These are phyloP conservation scores for Gremmenia infestans DNA, from an alignment of 2,329 filamentous ascomycete species.

Conservation along the genomic window DNA sequence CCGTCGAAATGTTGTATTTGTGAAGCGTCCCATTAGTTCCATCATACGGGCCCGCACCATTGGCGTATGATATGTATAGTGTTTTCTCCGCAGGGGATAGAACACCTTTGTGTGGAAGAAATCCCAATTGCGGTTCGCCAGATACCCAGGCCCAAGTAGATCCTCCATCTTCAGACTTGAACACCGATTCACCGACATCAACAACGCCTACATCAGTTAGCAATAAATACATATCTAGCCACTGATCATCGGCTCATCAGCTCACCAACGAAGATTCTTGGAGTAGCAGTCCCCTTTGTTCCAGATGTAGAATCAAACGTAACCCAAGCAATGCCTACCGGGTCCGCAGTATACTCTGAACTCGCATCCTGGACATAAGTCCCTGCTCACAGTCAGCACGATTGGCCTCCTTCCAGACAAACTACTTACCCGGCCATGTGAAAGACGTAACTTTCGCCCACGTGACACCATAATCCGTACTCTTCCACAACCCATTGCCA, in stretches of 20 bases:
- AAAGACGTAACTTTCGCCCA: slow-evolving; percentile 49
- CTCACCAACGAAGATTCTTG: slow-evolving; percentile 23
- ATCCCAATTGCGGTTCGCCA: slow-evolving; percentile 20
- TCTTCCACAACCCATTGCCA: slow-evolving; percentile 55
- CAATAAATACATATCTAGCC: background rate
- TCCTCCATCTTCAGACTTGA: slow-evolving; percentile 23
- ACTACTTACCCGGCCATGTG: slow-evolving; percentile 43
- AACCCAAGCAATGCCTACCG: slow-evolving; percentile 21
- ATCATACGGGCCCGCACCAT: slow-evolving; percentile 54
- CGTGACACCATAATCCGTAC: slow-evolving; percentile 48
- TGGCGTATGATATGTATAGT: slow-evolving; percentile 50
- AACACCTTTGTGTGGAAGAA: slow-evolving; percentile 24
- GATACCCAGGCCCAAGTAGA: slow-evolving; percentile 22
- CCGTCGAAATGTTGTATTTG: slow-evolving; percentile 46
- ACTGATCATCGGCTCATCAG: background rate
- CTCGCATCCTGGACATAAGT: slow-evolving; percentile 17
- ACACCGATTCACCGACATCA: slow-evolving; percentile 20
- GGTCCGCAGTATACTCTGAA: slow-evolving; percentile 14
- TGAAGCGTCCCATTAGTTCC: slow-evolving; percentile 49
- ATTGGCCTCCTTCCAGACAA: slow-evolving; percentile 30
- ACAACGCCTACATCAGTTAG: slow-evolving; percentile 9
- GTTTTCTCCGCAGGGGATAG: slow-evolving; percentile 39
- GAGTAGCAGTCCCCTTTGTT: slow-evolving; percentile 16
- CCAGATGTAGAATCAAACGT: slow-evolving; percentile 22
- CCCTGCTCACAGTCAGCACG: slow-evolving; percentile 27